Conservation (phyloP, 257 asterid species). For the Ophiorrhiza pumila region DNA sequence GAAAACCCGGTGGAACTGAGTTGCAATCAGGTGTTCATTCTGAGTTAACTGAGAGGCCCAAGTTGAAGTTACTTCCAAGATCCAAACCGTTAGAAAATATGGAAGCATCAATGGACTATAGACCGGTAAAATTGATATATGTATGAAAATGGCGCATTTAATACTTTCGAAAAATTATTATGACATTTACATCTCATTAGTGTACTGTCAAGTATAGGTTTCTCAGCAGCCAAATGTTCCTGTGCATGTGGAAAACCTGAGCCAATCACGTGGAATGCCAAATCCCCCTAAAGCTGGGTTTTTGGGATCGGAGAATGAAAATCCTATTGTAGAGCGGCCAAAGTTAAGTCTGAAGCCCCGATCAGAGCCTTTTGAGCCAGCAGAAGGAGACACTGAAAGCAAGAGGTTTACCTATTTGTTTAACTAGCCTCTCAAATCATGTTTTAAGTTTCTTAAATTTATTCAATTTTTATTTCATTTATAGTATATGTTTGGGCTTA, state of each 20-base stretch:
- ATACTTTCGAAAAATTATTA: neutral
- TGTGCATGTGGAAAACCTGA: constrained; percentile 31
- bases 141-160: neutral
- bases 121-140: constrained; percentile 42
- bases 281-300: constrained; percentile 33
- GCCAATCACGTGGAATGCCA: constrained; percentile 32
- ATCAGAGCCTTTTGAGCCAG: constrained; percentile 48
- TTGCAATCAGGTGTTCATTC: constrained; percentile 38
- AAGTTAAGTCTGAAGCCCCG: constrained; percentile 73
- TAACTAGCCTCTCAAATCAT: constrained; percentile 11
- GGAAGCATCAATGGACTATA: constrained; percentile 39
- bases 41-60: constrained; percentile 69
- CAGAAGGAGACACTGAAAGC: constrained; percentile 42
- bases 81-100: constrained; percentile 72
- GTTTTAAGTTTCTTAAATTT: neutral
- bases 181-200: constrained; percentile 6
- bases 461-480: neutral
- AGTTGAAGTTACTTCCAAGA: constrained; percentile 84
- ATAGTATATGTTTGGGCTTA: neutral
- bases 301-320: constrained; percentile 32
- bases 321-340: constrained; percentile 56
- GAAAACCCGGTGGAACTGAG: constrained; percentile 39
- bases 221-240: constrained; percentile 44
- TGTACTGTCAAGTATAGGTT: constrained; percentile 31
- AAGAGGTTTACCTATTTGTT: constrained; percentile 43